A percentile compares a stretch with the other conserved stretches of the same genome.
Conservation (phyloP, 345 rosid species). For the rapeseed (Brassica napus) region Da-Ae NC_063438.1:3851001-3851500, state of each 20-base stretch:
- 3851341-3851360: slow-evolving; percentile 86
- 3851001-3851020: slow-evolving; percentile 99
- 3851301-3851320: slow-evolving; percentile 92
- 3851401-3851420: slow-evolving; percentile 96
- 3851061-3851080: slow-evolving; percentile 99
- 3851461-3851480: slow-evolving; percentile 97
- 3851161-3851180: slow-evolving; percentile 79
- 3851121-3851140: slow-evolving; percentile 99
- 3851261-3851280: slow-evolving; percentile 88
- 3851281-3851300: slow-evolving; percentile 91
- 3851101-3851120: slow-evolving; percentile 77
- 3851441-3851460: slow-evolving; percentile 88
- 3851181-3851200: slow-evolving; percentile 83
- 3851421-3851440: slow-evolving; percentile 98
- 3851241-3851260: slow-evolving; percentile 90
- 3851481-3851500: slow-evolving; percentile 91
- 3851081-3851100: slow-evolving; percentile 85
- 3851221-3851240: slow-evolving; percentile 98
- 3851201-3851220: slow-evolving; percentile 96
- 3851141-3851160: slow-evolving; percentile 89
- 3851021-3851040: slow-evolving; percentile 83
- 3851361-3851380: slow-evolving; percentile 95
- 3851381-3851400: slow-evolving; percentile 96
- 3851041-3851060: slow-evolving; percentile 87
- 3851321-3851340: slow-evolving; percentile 92